Base-by-base conservation (phyloP, 176 grass and related monocot genomes). In the Rhynchospora pubera region DNA sequence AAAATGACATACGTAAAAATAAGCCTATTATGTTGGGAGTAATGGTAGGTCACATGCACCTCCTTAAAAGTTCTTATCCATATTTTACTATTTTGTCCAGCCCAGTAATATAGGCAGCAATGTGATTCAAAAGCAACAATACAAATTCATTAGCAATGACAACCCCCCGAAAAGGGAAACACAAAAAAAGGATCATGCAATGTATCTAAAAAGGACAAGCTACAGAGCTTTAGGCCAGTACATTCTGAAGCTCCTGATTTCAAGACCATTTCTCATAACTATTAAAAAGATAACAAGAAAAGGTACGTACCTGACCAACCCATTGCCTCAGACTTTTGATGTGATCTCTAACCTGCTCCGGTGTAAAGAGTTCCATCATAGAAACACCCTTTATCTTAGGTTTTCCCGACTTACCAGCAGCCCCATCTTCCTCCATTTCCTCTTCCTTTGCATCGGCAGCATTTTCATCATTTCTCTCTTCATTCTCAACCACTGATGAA, bases 311-410 rank as follows among this genome's bases (percentile, higher is more conserved):
- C 97, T 99, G 97, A 84, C 97, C 97, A 90, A 99, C 89, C 93
- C 93, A 99, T 79, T 85, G 86, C 85, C 93, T 95, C 79, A 99
- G 56, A 89, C 97, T 91, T 56, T 83, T 83, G 57, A 99, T 96
- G 83, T 99, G 97, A 39, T 93, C 97, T 51, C 69, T 80, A 72
- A 96, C 91, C 88, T 99, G 97, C 84, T 99, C 97, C 57, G 91
- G 93, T 79, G 97, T 99, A 84, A 99, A 99, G 83, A 99, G 85
- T 82, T 99, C 97, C 50, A 88, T 99, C 86, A 99, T 70, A 28
- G 97, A 99, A 85, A 96, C 97, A 83, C 97, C 97, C 82, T 99
- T 96, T 87, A 99, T 93, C 68, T 96, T 99, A 74, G 97, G 89
- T 85, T 99, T 99, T 70, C 97, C 97, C 43, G 93, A 93, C 91